Evolutionary conservation across 2,329 filamentous ascomycete species (phyloP), one percentile per base, ranked within the genome.

Genomic region (Paecilomyces niveus): DNA sequence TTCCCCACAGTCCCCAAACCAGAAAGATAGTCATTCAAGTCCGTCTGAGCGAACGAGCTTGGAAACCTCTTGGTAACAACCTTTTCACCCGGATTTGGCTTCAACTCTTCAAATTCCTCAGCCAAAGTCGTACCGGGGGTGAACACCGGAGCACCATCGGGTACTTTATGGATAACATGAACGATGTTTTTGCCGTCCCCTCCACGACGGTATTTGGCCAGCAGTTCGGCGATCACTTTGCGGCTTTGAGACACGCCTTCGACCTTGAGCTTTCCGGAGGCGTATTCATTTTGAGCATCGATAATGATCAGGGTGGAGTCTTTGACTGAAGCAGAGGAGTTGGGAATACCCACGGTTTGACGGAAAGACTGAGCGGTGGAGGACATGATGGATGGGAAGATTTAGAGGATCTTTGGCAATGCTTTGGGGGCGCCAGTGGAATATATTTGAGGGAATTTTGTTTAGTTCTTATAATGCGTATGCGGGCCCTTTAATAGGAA

Each of bases 201-300:
- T 0, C 75, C 79, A 0, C 74, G 67, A n/a, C 87, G 81, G 71
- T 89, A 89, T 61, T 79, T 83, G 21, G 81, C 70, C 0, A 89
- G 76, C 0, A 89, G 75, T 0, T 72, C 66, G 0, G 79, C 74
- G 59, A 89, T 89, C 11, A 76, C 82, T 32, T 80, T 78, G 61
- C 85, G 81, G 4, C 82, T 84, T 3, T 75, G 61, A 0, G 75
- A 66, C 0, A 86, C 78, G 60, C 86, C 80, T 49, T 77, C 73
- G 33, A 85, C 82, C 22, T 80, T 78, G 0, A 89, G 79, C 3
- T 79, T 74, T 53, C 86, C 87, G 1, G 60, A 50, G 52, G 63
- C 72, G 62, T 86, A 89, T 72, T 89, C 87, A 67, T 88, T 88
- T 66, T 89, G 87, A 1, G 86, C 86, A 68, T 89, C 86, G 67